These are phyloP conservation scores for Pichia pseudocactophila DNA, from an alignment of 805 yeast species.

Conservation along the genomic window DNA sequence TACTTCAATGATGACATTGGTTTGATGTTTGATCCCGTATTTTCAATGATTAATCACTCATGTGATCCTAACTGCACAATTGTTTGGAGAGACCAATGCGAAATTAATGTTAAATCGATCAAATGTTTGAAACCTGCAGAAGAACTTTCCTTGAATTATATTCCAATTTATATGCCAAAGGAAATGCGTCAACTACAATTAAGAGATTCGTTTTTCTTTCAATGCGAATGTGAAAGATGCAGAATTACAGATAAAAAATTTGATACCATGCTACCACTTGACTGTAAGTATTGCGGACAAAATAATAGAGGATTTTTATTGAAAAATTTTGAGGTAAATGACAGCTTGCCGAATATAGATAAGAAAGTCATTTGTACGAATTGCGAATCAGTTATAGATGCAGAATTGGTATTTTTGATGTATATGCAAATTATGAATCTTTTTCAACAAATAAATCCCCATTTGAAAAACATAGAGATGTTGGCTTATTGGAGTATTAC, in stretches of 20 bases:
- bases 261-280: slow-evolving; percentile 25
- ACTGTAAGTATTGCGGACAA: slow-evolving; percentile 20
- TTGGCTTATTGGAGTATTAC: background rate
- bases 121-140: slow-evolving; percentile 16
- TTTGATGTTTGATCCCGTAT: slow-evolving; percentile 28
- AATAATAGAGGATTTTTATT: slow-evolving; percentile 13
- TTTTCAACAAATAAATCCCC: background rate
- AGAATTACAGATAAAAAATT: background rate
- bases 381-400: slow-evolving; percentile 4
- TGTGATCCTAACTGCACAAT: slow-evolving; percentile 30
- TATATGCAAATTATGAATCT: slow-evolving; percentile 1
- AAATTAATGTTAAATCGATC: slow-evolving; percentile 16
- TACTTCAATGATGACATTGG: slow-evolving; percentile 25
- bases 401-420: background rate
- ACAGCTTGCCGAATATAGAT: background rate
- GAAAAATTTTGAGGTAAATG: slow-evolving; percentile 1
- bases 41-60: slow-evolving; percentile 33
- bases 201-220: slow-evolving; percentile 26
- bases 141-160: slow-evolving; percentile 28
- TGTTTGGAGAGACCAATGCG: slow-evolving; percentile 15
- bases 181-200: slow-evolving; percentile 22
- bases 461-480: slow-evolving; percentile 3
- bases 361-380: background rate
- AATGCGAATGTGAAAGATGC: slow-evolving; percentile 29
- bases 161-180: slow-evolving; percentile 23